Evolutionary conservation across 1,139 yeast species (phyloP).

Genomic region (Debaryomyces udenii): DNA sequence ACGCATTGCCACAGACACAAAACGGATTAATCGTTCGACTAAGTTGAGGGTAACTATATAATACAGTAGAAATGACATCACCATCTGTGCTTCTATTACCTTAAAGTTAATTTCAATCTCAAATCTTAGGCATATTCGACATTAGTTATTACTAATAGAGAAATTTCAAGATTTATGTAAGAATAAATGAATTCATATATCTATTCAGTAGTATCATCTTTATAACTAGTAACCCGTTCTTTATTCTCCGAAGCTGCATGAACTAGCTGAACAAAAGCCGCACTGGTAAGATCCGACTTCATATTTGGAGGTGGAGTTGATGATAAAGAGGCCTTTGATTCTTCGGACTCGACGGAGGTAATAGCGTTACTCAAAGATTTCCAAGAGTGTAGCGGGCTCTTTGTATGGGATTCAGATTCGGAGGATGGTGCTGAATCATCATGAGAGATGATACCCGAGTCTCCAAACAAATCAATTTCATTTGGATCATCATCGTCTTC

Average conservation of each 20-base stretch:
- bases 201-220: slow-evolving; percentile 21
- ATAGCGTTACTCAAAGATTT: slow-evolving; percentile 27
- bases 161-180: too few species aligned
- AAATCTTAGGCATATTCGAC: too few species aligned
- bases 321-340: slow-evolving; percentile 25
- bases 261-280: slow-evolving; percentile 74
- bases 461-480: slow-evolving; percentile 49
- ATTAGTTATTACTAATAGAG: too few species aligned
- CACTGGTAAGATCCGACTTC: slow-evolving; percentile 27
- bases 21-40: too few species aligned
- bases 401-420: slow-evolving; percentile 10
- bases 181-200: too few species aligned
- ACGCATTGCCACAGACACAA: too few species aligned
- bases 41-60: too few species aligned
- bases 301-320: slow-evolving; percentile 17
- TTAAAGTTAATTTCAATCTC: too few species aligned
- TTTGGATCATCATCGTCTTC: slow-evolving; percentile 58
- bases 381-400: slow-evolving; percentile 26
- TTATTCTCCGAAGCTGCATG: slow-evolving; percentile 69
- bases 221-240: slow-evolving; percentile 53
- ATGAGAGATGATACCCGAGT: slow-evolving; percentile 22
- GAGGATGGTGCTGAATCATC: slow-evolving; percentile 13
- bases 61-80: too few species aligned
- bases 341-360: slow-evolving; percentile 15
- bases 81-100: too few species aligned